Percentiles rank a stretch among this genome's conserved stretches.
Conservation (phyloP, 2,329 filamentous ascomycete species). For the Fusarium sulawesiense region DNA sequence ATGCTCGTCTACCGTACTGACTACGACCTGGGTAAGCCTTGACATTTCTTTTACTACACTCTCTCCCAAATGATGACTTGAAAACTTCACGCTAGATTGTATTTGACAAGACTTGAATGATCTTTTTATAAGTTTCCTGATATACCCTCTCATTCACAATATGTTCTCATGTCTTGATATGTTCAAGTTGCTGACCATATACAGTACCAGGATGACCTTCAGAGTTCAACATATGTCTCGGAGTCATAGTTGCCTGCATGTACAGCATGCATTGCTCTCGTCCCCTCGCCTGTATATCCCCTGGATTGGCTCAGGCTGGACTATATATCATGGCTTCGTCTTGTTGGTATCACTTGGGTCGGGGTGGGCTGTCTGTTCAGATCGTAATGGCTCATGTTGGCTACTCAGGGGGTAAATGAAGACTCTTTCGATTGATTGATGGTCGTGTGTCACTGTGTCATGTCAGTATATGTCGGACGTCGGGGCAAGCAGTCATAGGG, state of each 20-base stretch:
- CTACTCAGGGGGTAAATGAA: not conserved
- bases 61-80: slow-evolving; percentile 53
- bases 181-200: slow-evolving; percentile 22
- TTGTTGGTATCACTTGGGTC: not conserved
- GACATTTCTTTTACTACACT: not conserved
- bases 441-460: accelerated
- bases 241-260: not conserved
- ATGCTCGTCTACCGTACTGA: not conserved
- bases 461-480: not conserved
- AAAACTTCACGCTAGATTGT: slow-evolving; percentile 60
- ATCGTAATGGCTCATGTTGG: not conserved
- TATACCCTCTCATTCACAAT: not conserved
- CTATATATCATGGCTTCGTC: not conserved
- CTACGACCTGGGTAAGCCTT: slow-evolving; percentile 19
- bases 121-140: slow-evolving; percentile 52
- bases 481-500: accelerated
- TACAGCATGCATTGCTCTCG: not conserved
- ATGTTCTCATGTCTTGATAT: not conserved
- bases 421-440: accelerated
- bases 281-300: not conserved
- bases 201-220: not conserved
- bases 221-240: not conserved
- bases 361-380: not conserved
- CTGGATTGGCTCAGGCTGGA: not conserved
- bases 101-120: slow-evolving; percentile 57